Evolutionary conservation across 116 monocot genomes (phyloP), one percentile per base, ranked within the genome.

Genomic region (Trichopus zeylanicus): DNA sequence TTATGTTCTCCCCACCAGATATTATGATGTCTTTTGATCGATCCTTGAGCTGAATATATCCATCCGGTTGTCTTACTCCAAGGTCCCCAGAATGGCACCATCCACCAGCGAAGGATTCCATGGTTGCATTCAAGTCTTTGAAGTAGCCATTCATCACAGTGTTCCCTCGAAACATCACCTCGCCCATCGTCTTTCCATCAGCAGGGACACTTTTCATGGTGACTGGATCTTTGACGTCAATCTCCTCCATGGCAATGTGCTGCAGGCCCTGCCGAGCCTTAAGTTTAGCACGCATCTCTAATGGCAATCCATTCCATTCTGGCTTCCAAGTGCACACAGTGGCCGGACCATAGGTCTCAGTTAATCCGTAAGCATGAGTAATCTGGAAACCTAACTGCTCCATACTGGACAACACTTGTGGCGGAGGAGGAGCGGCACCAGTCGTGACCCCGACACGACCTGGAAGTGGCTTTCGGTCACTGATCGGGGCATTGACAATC

Each of bases 1-100:
- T 92, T 59, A 92, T 81, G 54, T 88, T 92, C 60, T 88, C 88
- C 9, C 89, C 89, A 20, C 93, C 93, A 4, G 86, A 89, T 12
- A 89, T 86, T 55, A 93, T 81, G 29, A 89, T 86, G 61, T 88
- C 93, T 59, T 85, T 85, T 0, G 82, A 51, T 28, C 89, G 48
- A 58, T 93, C 93, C 65, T 78, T 93, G 15, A 88, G 59, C 57
- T 93, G 63, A 48, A 93, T 73, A 46, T 88, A 93, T 1, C 82
- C 85, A 51, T 93, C 80, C 9, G 39, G 32, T 28, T 93, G 85
- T 60, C 55, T 74, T 1, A 93, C 77, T 7, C 68, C 87, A 16
- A 91, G 67, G 58, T 94, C 93, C 3, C 89, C 93, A 0, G 89
- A 49, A 23, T 78, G 58, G 48, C 78, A 76, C 89, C 93, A 94